phyloP scores from a whole-genome alignment of 441 rosid species.

The Croton setiger region DNA sequence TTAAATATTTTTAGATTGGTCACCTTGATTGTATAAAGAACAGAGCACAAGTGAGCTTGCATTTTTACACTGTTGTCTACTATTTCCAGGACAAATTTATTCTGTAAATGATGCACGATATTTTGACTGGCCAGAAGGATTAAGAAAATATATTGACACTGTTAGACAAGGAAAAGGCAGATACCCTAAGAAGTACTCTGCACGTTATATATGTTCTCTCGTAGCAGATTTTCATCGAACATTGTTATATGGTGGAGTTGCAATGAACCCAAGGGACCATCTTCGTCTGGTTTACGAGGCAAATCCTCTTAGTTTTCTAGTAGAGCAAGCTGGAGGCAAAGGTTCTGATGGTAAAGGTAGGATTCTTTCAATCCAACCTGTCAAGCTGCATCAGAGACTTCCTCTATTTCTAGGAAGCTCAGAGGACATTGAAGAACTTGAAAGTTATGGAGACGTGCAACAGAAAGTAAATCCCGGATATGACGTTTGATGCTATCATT shows the following conservation, averaged over 20 bases:
- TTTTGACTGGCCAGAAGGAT: constrained; percentile 92
- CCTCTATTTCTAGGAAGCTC: constrained; percentile 82
- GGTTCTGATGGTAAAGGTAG: constrained; percentile 76
- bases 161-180: constrained; percentile 87
- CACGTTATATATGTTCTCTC: constrained; percentile 86
- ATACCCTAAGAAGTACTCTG: constrained; percentile 86
- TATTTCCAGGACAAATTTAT: constrained; percentile 78
- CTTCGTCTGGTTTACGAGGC: constrained; percentile 90
- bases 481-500: constrained; percentile 53
- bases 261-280: constrained; percentile 96
- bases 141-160: constrained; percentile 75
- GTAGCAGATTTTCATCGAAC: constrained; percentile 96
- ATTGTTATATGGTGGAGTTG: constrained; percentile 78
- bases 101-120: constrained; percentile 93
- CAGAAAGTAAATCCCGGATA: constrained; percentile 96
- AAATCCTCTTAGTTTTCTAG: constrained; percentile 88
- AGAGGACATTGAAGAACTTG: constrained; percentile 75
- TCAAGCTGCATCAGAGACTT: constrained; percentile 82
- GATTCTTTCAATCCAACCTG: constrained; percentile 81
- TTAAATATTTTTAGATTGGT: neutral
- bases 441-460: constrained; percentile 80
- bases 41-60: neutral
- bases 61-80: constrained; percentile 15
- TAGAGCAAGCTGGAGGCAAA: constrained; percentile 84
- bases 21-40: neutral